phyloP scores from a whole-genome alignment of 2,329 filamentous ascomycete genomes.

The Mollisiaceae sp. region DNA sequence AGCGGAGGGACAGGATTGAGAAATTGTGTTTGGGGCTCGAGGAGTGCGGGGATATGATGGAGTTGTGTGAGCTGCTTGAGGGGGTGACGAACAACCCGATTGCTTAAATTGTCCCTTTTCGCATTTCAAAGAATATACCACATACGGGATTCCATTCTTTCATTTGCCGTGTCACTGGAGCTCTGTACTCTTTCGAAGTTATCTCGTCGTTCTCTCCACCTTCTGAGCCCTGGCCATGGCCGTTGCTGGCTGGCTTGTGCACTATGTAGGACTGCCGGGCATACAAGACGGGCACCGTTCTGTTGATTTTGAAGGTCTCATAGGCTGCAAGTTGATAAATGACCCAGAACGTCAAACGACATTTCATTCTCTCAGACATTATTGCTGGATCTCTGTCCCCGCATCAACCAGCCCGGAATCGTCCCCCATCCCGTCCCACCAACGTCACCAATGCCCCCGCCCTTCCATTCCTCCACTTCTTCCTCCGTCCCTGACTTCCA shows the following conservation, averaged over 20 bases:
- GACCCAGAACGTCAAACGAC: not conserved
- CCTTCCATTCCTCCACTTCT: not conserved
- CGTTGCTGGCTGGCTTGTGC: too few relatives aligned
- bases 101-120: not conserved
- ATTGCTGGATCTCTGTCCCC: not conserved
- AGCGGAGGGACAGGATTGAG: constrained; percentile 41
- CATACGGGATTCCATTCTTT: too few relatives aligned
- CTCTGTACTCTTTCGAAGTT: too few relatives aligned
- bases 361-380: not conserved
- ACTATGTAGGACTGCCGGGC: too few relatives aligned
- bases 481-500: not conserved
- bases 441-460: not conserved
- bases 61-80: constrained; percentile 30
- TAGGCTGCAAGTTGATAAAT: not conserved
- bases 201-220: too few relatives aligned
- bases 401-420: not conserved
- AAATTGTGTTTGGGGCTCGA: constrained; percentile 42
- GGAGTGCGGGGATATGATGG: constrained; percentile 34
- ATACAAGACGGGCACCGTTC: too few relatives aligned
- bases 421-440: not conserved
- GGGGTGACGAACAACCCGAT: constrained; percentile 21
- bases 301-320: too few relatives aligned
- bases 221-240: too few relatives aligned
- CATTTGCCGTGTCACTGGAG: too few relatives aligned
- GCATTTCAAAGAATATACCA: too few relatives aligned